Evolutionary conservation across 768 basidiomycete species (phyloP).

Genomic region (Serpula lacrymans): DNA sequence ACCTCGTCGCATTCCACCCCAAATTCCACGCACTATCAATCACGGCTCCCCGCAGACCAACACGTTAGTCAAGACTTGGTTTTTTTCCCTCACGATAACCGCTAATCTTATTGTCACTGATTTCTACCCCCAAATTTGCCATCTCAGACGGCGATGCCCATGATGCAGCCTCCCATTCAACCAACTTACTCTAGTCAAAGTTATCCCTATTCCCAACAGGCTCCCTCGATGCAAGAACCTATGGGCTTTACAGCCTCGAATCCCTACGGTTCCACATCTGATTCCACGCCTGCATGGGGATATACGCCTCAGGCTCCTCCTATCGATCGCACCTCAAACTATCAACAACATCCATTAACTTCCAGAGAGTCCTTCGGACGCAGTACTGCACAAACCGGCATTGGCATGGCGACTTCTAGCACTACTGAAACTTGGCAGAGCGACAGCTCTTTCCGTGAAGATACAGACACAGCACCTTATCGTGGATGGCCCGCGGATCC

Average conservation of each 20-base stretch:
- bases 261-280: conserved; percentile 41
- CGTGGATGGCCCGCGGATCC: conserved; percentile 46
- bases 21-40: conserved; percentile 39
- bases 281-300: conserved; percentile 52
- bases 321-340: conserved; percentile 34
- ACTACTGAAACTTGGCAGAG: conserved; percentile 19
- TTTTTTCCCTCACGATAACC: no score
- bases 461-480: conserved; percentile 36
- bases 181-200: conserved; percentile 37
- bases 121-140: conserved; percentile 8
- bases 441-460: conserved; percentile 24
- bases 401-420: conserved; percentile 18
- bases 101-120: conserved; percentile 7
- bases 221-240: conserved; percentile 37
- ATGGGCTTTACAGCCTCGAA: conserved; percentile 39
- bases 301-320: conserved; percentile 36
- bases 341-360: conserved; percentile 51
- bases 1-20: conserved; percentile 46
- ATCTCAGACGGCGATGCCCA: conserved; percentile 30
- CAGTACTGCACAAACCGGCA: conserved; percentile 20
- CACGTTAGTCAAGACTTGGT: conserved; percentile 35
- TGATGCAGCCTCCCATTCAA: conserved; percentile 35
- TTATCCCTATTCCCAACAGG: conserved; percentile 44
- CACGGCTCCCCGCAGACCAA: conserved; percentile 33
- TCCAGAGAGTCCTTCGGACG: conserved; percentile 53